These are phyloP conservation scores for Fusarium tuaranense DNA, from an alignment of 2,329 filamentous ascomycete species.

Conservation along the genomic window DNA sequence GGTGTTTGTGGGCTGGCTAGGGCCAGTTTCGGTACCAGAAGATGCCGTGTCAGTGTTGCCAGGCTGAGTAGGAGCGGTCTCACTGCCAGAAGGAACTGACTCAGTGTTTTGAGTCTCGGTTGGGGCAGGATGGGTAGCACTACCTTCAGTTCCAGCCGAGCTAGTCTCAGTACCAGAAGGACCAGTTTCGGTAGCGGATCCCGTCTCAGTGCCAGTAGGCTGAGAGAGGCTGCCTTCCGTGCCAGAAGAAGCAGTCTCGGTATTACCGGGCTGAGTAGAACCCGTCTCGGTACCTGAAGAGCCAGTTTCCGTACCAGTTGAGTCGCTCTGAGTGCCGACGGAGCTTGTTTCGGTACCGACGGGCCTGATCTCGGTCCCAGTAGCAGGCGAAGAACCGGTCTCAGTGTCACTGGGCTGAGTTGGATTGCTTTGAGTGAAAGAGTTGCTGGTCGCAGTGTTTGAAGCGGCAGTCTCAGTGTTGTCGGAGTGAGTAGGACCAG, in stretches of 20 bases:
- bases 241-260: not conserved
- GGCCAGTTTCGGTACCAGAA: not conserved
- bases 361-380: not conserved
- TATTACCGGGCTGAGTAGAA: not conserved
- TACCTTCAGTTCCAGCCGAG: not conserved
- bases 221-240: not conserved
- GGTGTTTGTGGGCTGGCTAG: not conserved
- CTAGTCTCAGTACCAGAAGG: not conserved
- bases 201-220: not conserved
- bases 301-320: not conserved
- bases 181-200: not conserved
- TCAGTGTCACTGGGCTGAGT: not conserved
- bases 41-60: not conserved
- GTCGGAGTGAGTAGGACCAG: not conserved
- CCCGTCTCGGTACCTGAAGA: not conserved
- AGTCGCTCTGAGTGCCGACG: not conserved
- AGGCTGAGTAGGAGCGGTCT: not conserved
- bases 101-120: not conserved
- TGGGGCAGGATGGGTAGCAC: not conserved
- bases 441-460: not conserved
- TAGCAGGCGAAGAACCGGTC: not conserved
- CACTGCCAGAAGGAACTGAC: not conserved
- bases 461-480: not conserved
- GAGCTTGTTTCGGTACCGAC: not conserved
- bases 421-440: not conserved